Evolutionary conservation across 768 basidiomycete species (phyloP).

Genomic region (Cubamyces sp.): DNA sequence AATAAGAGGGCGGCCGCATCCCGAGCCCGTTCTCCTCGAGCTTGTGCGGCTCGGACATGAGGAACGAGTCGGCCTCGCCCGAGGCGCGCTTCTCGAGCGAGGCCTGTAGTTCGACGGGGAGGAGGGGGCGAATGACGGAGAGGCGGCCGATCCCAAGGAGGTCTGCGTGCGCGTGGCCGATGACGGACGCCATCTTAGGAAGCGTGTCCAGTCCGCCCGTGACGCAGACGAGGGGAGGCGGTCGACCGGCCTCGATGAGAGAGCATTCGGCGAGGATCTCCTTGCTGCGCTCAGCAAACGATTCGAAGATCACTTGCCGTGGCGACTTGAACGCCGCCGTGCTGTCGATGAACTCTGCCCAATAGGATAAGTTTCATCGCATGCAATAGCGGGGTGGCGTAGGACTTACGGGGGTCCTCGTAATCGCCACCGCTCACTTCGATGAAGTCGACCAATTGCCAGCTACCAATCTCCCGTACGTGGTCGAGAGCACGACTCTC

Average conservation of each 20-base stretch:
- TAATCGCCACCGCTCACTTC: constrained; percentile 91
- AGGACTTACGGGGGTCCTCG: constrained; percentile 65
- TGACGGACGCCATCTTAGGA: constrained; percentile 54
- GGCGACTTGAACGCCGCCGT: constrained; percentile 35
- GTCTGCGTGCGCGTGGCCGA: constrained; percentile 62
- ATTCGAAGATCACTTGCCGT: constrained; percentile 76
- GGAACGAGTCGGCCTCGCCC: not conserved
- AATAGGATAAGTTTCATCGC: not conserved
- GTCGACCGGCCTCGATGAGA: constrained; percentile 28
- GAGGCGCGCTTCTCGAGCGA: not conserved
- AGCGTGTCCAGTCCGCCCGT: constrained; percentile 80
- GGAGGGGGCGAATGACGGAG: constrained; percentile 62
- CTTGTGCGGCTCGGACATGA: not conserved
- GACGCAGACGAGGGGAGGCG: constrained; percentile 67
- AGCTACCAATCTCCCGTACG: constrained; percentile 59
- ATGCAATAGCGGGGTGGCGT: not conserved
- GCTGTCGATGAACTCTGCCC: constrained; percentile 34
- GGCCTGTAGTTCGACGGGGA: constrained; percentile 21
- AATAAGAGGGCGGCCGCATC: not conserved
- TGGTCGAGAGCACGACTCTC: constrained; percentile 59
- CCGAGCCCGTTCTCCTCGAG: constrained; percentile 9
- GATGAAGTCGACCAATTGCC: constrained; percentile 77
- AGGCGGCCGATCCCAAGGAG: constrained; percentile 77
- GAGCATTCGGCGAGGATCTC: constrained; percentile 40
- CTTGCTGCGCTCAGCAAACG: constrained; percentile 64